Base-by-base conservation (phyloP, 1,284 basidiomycete species). In the Ganoderma leucocontextum region DNA sequence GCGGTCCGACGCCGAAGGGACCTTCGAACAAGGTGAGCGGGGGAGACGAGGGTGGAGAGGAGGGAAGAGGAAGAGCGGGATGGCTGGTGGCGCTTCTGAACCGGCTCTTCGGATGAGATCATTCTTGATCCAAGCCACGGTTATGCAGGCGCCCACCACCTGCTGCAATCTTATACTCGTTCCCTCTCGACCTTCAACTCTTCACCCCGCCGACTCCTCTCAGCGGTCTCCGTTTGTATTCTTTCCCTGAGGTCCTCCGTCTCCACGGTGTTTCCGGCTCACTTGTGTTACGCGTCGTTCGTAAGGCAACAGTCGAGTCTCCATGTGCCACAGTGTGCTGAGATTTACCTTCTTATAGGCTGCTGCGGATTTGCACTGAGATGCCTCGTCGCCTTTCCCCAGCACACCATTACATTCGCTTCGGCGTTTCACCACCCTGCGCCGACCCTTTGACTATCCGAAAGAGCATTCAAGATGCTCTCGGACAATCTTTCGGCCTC, bases 381-480 rank as follows among this genome's bases (percentile, higher is more conserved):
- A 60, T 59, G 60, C 58, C 65, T 17, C 66, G 64, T 35, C 66
- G 67, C 19, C 67, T 72, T 4, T 47, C 69, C n/a, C 47, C 75
- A 10, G 36, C 68, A 4, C 72, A 82, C 63, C 80, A 80, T 65
- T 85, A 85, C 75, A 78, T 85, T 68, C 79, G 79, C 19, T 77
- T 85, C 70, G 65, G 77, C 41, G 68, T 85, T 59, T 65, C 71
- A 1, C 82, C 81, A 2, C 70, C 79, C 10, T 78, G 78, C 65
- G 59, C 72, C 1, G 84, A 85, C 25, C 76, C 73, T n/a, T 75
- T 86, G 10, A 75, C 73, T 13, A 70, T 86, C 36, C 75, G 85
- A 39, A 85, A 83, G 67, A 38, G 77, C 6, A 73, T 86, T 22
- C 85, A 86, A 70, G 82, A 83, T 35, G 81, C 83, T 0, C 78